A percentile compares a stretch with the other conserved stretches of the same genome.
Evolutionary conservation across 371 early-diverging fungal genomes (phyloP).

Genomic region (Neoconidiobolus thromboides): DNA sequence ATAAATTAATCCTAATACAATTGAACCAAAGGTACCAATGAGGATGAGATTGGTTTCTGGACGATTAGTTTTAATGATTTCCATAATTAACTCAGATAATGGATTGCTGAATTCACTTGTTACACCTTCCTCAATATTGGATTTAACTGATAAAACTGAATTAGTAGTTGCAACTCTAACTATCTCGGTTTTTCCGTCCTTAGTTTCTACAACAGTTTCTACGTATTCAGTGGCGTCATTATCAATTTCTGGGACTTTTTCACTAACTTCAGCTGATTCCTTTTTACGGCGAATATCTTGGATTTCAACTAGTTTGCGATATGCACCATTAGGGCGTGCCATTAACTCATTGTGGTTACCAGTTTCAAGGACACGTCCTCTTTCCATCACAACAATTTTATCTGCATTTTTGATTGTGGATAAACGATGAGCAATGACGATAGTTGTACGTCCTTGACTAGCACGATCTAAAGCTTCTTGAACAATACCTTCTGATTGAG

Average conservation of each 20-base stretch:
- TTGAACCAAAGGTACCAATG: slow-evolving; percentile 10
- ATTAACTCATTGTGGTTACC: slow-evolving; percentile 52
- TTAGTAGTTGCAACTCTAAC: neutral
- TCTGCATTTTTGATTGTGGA: slow-evolving; percentile 67
- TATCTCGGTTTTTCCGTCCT: neutral
- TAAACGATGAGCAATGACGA: slow-evolving; percentile 83
- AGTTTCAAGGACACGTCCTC: slow-evolving; percentile 46
- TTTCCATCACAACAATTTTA: slow-evolving; percentile 56
- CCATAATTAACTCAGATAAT: slow-evolving; percentile 2
- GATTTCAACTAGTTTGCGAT: slow-evolving; percentile 30
- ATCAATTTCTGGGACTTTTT: slow-evolving; percentile 3
- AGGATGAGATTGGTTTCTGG: slow-evolving; percentile 10
- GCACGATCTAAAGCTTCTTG: slow-evolving; percentile 65
- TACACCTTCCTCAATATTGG: slow-evolving; percentile 7
- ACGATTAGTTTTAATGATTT: slow-evolving; percentile 11
- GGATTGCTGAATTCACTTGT: slow-evolving; percentile 8
- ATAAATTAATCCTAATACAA: slow-evolving; percentile 10
- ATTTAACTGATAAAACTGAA: neutral
- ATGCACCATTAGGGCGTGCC: slow-evolving; percentile 20
- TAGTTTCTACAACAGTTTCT: neutral
- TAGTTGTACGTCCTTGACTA: slow-evolving; percentile 55
- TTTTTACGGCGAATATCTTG: slow-evolving; percentile 23
- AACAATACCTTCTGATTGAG: slow-evolving; percentile 60
- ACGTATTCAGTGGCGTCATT: neutral
- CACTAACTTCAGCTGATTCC: slow-evolving; percentile 7